Evolutionary conservation across 129 eudicot genomes (phyloP).

Genomic region (Saposhnikovia divaricata): DNA sequence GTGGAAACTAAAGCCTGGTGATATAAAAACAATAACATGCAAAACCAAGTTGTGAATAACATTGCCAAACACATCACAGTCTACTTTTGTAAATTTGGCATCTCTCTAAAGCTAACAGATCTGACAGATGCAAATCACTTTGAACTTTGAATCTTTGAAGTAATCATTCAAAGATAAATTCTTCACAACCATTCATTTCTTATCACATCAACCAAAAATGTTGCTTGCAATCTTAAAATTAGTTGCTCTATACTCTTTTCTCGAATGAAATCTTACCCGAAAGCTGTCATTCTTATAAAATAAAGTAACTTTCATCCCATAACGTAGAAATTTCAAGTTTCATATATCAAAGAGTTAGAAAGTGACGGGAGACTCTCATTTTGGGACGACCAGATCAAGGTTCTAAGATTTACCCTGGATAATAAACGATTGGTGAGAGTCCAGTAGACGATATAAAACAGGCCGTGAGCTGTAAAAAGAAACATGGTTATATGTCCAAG

Average conservation of each 20-base stretch:
- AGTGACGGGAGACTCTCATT: too few species aligned
- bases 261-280: too few species aligned
- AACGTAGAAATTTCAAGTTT: too few species aligned
- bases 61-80: neutral
- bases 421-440: constrained; percentile 30
- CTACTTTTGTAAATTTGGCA: constrained; percentile 2
- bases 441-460: constrained; percentile 61
- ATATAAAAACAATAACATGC: neutral
- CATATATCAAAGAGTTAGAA: too few species aligned
- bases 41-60: neutral
- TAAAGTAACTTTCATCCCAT: too few species aligned
- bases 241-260: too few species aligned
- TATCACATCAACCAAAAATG: too few species aligned
- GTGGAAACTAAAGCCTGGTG: neutral
- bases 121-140: too few species aligned
- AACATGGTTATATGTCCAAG: too few species aligned
- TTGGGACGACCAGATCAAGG: neutral
- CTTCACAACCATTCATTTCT: neutral
- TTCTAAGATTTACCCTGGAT: constrained; percentile 40
- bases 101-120: neutral
- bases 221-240: too few species aligned
- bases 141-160: too few species aligned
- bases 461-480: constrained; percentile 77
- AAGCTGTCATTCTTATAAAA: too few species aligned
- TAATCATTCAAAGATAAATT: neutral